Percentiles rank a stretch among this genome's conserved stretches.
Evolutionary conservation across 345 rosid genomes (phyloP).

Genomic region (Microcos paniculata): DNA sequence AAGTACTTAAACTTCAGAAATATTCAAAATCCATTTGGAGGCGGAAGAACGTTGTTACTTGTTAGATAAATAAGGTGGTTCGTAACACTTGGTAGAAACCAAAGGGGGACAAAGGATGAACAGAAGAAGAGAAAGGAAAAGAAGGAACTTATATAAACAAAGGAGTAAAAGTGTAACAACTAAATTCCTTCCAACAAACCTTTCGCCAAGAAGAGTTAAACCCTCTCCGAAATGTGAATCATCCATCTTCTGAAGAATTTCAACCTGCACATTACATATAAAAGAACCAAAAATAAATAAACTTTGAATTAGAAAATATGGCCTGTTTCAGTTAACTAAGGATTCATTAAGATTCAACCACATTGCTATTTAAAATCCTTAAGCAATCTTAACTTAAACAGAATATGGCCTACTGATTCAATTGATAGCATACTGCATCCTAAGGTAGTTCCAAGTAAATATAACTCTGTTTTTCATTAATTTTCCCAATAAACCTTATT

Average conservation of each 20-base stretch:
- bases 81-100: not conserved
- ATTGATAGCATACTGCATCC: not conserved
- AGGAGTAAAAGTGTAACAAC: not conserved
- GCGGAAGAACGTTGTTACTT: not conserved
- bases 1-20: slow-evolving; percentile 4
- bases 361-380: not conserved
- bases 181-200: slow-evolving; percentile 36
- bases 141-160: not conserved
- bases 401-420: not conserved
- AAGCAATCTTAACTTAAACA: slow-evolving; percentile 5
- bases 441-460: not conserved
- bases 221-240: slow-evolving; percentile 79
- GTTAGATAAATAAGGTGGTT: not conserved
- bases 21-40: not conserved
- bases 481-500: not conserved
- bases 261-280: slow-evolving; percentile 45
- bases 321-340: not conserved
- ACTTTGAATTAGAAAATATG: not conserved
- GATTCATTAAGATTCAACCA: not conserved
- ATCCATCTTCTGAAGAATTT: slow-evolving; percentile 54
- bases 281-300: not conserved
- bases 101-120: not conserved
- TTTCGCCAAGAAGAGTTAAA: slow-evolving; percentile 77
- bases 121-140: not conserved
- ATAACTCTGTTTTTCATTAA: not conserved